Evolutionary conservation across 768 basidiomycete species (phyloP), one percentile per base, ranked within the genome.

Genomic region (Leccinum subtestaceum): DNA sequence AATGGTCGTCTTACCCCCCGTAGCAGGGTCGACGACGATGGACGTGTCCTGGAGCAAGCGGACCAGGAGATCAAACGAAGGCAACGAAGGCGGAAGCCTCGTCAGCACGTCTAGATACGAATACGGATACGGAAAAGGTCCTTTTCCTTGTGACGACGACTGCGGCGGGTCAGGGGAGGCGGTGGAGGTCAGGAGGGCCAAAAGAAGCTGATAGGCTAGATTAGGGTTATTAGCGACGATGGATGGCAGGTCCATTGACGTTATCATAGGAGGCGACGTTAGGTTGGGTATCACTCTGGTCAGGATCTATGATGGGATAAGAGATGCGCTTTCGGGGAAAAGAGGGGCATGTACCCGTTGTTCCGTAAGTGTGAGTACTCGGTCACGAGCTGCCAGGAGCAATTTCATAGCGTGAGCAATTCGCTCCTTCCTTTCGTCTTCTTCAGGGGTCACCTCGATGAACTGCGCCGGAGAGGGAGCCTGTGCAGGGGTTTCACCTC

Each of bases 351-450:
- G 56, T 68, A 89, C 87, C 57, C 89, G 83, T 77, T 88, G 87
- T 76, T 92, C 90, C 40, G 87, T 79, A 53, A 92, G 81, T 36
- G 83, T 86, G 46, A 92, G 81, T 25, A 86, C 88, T 53, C 90
- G 84, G 60, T 85, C 82, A 54, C 88, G 83, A 45, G 87, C 88
- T 38, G 82, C 79, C 15, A 91, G 77, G 29, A 92, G 77, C 19
- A 91, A 80, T 53, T 81, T 81, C 81, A 90, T 83, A 23, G 81
- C 86, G 53, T 84, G 84, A 10, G 83, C 80, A 23, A 88, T 74
- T 27, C 75, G 76, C 61, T 85, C 86, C 54, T 81, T 86, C 59
- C 77, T 76, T 62, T 76, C 76, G 64, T 89, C 87, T 57, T 80
- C 78, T 57, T 84, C 85, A 29, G 75, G 65, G 9, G 76, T 76